Percentiles rank a stretch among this genome's conserved stretches.
Conservation (phyloP, 306 rosid genomes). For the Casuarina cunninghamiana region DNA sequence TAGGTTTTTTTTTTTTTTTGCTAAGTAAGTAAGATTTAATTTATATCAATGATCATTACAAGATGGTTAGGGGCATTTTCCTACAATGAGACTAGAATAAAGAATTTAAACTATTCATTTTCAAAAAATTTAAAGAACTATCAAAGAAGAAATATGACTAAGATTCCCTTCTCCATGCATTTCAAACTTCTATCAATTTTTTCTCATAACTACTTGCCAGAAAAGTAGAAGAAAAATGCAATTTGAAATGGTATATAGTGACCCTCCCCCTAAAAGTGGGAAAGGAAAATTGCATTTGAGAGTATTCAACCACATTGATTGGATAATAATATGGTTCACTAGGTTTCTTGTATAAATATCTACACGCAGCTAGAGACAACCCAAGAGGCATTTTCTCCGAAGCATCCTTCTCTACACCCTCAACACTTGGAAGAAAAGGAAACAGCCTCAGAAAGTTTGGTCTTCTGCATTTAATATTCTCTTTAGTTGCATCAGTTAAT, state of each 20-base stretch:
- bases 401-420: constrained; percentile 16
- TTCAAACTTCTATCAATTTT: background rate
- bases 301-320: constrained; percentile 14
- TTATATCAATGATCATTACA: no score
- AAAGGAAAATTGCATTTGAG: no score
- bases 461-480: no score
- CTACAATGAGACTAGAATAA: no score
- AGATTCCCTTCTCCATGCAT: constrained; percentile 21
- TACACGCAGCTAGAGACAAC: background rate
- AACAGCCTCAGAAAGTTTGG: constrained; percentile 1
- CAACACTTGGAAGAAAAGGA: constrained; percentile 17
- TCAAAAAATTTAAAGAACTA: no score
- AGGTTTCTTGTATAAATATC: constrained; percentile 42
- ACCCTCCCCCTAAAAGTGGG: background rate
- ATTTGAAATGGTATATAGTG: background rate
- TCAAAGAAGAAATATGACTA: constrained; percentile 22
- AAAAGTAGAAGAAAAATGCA: constrained; percentile 17
- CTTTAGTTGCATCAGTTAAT: background rate
- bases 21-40: no score
- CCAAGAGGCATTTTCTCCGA: constrained; percentile 34
- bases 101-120: no score
- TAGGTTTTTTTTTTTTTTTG: no score
- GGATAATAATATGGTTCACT: background rate
- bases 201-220: constrained; percentile 17
- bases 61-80: no score